Conservation (phyloP, 371 early-diverging fungal genomes). For the Mucor piriformis region DNA sequence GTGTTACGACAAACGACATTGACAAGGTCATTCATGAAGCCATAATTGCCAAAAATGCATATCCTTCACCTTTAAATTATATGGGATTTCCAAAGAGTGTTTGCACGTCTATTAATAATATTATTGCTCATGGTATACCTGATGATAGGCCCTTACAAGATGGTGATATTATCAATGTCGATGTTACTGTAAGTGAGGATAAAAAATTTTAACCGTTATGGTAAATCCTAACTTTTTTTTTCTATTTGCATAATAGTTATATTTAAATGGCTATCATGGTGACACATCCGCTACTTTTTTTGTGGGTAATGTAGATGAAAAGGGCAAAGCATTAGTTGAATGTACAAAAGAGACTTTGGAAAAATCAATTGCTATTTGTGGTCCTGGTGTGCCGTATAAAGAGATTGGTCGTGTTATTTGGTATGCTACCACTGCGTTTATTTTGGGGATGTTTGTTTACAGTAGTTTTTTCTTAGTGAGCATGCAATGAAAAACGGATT, state of each 20-base stretch:
- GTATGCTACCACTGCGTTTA: constrained; percentile 16
- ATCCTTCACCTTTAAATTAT: constrained; percentile 89
- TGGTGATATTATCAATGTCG: constrained; percentile 92
- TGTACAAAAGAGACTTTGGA: constrained; percentile 75
- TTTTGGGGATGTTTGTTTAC: too few relatives aligned
- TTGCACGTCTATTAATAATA: constrained; percentile 84
- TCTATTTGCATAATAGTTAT: constrained; percentile 45
- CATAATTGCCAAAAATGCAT: constrained; percentile 70
- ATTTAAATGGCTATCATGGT: constrained; percentile 79
- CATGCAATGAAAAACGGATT: constrained; percentile 60
- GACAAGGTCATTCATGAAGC: constrained; percentile 74
- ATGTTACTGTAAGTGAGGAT: constrained; percentile 63
- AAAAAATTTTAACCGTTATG: too few relatives aligned
- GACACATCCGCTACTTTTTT: constrained; percentile 86
- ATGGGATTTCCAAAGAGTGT: constrained; percentile 85
- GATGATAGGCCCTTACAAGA: constrained; percentile 74
- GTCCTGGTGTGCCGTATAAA: constrained; percentile 75
- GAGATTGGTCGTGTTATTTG: constrained; percentile 78
- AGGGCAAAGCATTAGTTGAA: constrained; percentile 65
- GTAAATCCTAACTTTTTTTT: too few relatives aligned
- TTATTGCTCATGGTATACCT: constrained; percentile 92
- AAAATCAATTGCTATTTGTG: constrained; percentile 72
- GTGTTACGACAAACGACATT: constrained; percentile 77
- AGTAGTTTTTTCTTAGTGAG: too few relatives aligned
- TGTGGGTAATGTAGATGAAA: constrained; percentile 80